Base-by-base conservation (phyloP, 805 yeast genomes). In the Kazachstania africana region DNA sequence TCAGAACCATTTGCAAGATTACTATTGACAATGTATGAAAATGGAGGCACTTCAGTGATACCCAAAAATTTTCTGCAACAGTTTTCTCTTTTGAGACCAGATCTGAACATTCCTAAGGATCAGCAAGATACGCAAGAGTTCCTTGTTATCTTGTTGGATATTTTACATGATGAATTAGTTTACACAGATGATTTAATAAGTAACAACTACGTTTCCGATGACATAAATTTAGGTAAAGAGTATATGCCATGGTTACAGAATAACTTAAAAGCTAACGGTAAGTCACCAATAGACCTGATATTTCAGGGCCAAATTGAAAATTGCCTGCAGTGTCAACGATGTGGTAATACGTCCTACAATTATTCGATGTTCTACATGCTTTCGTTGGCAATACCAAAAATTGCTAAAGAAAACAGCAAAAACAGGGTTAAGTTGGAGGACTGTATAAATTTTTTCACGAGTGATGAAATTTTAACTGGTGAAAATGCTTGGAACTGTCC, bases 401-500 rank as follows among this genome's bases (percentile, higher is more conserved):
- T 45, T 1, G 39, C 43, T 18, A 45, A 54, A 4, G 37, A 43
- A 26, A 10, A 10, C 6, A 19, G 22, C 10, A 19, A 19, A 10
- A 19, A 19, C 10, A 19, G 6, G 22, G 22, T 19, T 19, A 55
- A 28, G 31, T 51, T 79, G 34, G 70, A 76, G 26, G 81, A 78
- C 33, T 72, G 84, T 41, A 67, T 79, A 28, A 54, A 62, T 17
- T 60, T 72, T 43, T 78, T 71, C 45, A 68, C 78, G 1, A 62
- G 64, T 33, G 75, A 72, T 34, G 91, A 79, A 48, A 62, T 73
- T 5, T 54, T 79, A 32, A 62, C 63, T 5, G 77, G 82, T 16
- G 84, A 75, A 4, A 78, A 79, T 53, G 81, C 88, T 1, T 79
- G 91, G 91, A 70, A 75, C 38, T 79, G 91, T 58, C 85, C 87